Conservation (phyloP, 2,329 filamentous ascomycete species). For the Macrophomina phaseolina region DNA sequence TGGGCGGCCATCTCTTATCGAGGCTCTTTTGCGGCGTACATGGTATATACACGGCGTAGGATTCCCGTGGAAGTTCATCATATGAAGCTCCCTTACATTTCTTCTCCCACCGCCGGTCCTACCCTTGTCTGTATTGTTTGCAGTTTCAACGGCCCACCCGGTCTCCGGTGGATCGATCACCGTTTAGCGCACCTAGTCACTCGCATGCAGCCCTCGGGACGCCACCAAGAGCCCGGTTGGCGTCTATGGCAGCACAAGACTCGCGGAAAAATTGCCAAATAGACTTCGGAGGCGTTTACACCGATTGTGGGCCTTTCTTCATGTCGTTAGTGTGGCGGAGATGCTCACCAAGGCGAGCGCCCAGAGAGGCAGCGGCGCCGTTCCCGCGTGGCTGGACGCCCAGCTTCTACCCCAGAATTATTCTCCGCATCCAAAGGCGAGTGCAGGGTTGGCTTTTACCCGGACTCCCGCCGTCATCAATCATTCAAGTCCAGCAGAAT, state of each 20-base stretch:
- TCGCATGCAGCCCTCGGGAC: constrained; percentile 6
- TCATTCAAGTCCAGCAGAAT: not conserved
- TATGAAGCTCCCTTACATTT: not conserved
- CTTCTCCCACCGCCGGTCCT: constrained; percentile 11
- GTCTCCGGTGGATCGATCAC: constrained; percentile 23
- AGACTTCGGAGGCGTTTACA: not conserved
- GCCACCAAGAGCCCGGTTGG: constrained; percentile 3
- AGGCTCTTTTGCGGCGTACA: constrained; percentile 15
- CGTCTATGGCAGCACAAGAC: not conserved
- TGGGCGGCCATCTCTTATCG: constrained; percentile 11
- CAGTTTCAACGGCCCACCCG: not conserved
- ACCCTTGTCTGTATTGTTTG: not conserved
- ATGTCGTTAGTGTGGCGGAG: constrained; percentile 16
- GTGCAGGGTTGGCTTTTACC: constrained; percentile 5
- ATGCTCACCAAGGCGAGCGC: not conserved
- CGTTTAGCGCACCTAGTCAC: constrained; percentile 16
- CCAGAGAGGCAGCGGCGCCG: not conserved
- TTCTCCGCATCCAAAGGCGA: constrained; percentile 15
- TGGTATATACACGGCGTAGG: constrained; percentile 13
- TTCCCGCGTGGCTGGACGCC: not conserved
- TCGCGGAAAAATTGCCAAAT: constrained; percentile 17
- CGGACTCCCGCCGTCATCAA: constrained; percentile 8
- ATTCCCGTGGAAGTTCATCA: not conserved
- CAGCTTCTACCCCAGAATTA: constrained; percentile 1
- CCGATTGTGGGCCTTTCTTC: not conserved